A percentile compares a stretch with the other conserved stretches of the same genome.
Conservation (phyloP, 345 rosid species). For the Murraya koenigii region DNA sequence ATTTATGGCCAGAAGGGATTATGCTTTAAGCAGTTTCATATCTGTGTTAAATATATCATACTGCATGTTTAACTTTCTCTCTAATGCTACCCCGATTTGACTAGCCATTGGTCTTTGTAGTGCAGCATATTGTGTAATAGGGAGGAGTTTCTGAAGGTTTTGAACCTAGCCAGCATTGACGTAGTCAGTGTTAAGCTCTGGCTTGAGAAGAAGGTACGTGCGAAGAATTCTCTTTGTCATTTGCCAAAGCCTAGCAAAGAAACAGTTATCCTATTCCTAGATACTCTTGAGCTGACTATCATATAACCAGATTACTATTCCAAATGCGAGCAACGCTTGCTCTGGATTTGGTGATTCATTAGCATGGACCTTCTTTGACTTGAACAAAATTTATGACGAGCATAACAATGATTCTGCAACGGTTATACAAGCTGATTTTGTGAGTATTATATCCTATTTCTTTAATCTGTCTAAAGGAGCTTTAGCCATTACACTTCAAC, state of each 20-base stretch:
- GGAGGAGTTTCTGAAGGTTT: slow-evolving; percentile 59
- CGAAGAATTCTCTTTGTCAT: background rate
- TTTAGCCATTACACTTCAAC: background rate
- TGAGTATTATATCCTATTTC: slow-evolving; percentile 22
- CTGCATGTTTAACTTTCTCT: background rate
- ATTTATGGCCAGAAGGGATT: background rate
- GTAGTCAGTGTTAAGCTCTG: slow-evolving; percentile 40
- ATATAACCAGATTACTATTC: slow-evolving; percentile 41
- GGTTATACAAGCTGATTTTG: slow-evolving; percentile 49
- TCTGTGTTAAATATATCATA: background rate
- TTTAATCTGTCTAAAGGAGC: background rate
- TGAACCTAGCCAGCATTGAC: slow-evolving; percentile 48
- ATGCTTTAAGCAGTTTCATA: background rate
- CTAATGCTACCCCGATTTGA: slow-evolving; percentile 20
- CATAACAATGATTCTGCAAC: slow-evolving; percentile 37
- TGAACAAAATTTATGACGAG: slow-evolving; percentile 46
- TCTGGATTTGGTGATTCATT: slow-evolving; percentile 42
- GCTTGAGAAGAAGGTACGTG: slow-evolving; percentile 50
- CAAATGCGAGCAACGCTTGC: slow-evolving; percentile 48
- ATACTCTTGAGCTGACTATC: background rate
- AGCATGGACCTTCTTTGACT: slow-evolving; percentile 56
- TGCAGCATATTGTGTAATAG: slow-evolving; percentile 42
- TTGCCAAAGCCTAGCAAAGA: background rate
- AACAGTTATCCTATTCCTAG: background rate
- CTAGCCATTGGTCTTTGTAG: slow-evolving; percentile 37